phyloP scores from a whole-genome alignment of 2,329 filamentous ascomycete genomes.

The Xenosphaeropsis pyriputrescens region DNA sequence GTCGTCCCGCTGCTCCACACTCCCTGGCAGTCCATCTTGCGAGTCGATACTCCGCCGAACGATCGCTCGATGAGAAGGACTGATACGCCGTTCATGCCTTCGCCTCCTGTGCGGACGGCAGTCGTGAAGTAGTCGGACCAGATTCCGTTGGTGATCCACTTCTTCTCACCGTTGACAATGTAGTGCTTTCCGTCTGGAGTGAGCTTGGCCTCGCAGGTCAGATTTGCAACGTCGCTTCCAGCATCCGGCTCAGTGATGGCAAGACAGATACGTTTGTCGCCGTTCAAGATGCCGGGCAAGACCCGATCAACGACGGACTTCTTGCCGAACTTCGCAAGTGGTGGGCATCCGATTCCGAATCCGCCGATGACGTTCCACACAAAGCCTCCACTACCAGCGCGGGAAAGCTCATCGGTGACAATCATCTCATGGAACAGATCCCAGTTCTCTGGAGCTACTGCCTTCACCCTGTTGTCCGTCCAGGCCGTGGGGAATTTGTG shows the following conservation, averaged over 20 bases:
- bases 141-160: conserved; percentile 98
- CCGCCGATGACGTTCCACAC: conserved; percentile 96
- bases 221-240: conserved; percentile 85
- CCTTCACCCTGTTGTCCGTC: conserved; percentile 55
- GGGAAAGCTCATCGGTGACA: conserved; percentile 85
- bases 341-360: conserved; percentile 90
- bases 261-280: conserved; percentile 94
- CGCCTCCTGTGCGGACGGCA: conserved; percentile 76
- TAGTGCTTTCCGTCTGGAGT: conserved; percentile 95
- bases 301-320: conserved; percentile 76
- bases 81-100: conserved; percentile 85
- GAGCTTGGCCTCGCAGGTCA: conserved; percentile 91
- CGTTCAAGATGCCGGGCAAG: conserved; percentile 71
- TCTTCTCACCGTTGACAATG: conserved; percentile 99
- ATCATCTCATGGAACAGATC: conserved; percentile 98
- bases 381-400: conserved; percentile 76
- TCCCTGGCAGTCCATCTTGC: conserved; percentile 96
- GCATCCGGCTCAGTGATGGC: conserved; percentile 96
- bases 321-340: conserved; percentile 82
- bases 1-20: conserved; percentile 93
- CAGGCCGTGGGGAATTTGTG: conserved; percentile 63
- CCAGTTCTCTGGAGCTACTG: conserved; percentile 79
- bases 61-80: conserved; percentile 84
- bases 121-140: conserved; percentile 98
- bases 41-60: conserved; percentile 73